Base-by-base conservation (phyloP, 1,284 basidiomycete species). In the Ganoderma lingzhi region DNA sequence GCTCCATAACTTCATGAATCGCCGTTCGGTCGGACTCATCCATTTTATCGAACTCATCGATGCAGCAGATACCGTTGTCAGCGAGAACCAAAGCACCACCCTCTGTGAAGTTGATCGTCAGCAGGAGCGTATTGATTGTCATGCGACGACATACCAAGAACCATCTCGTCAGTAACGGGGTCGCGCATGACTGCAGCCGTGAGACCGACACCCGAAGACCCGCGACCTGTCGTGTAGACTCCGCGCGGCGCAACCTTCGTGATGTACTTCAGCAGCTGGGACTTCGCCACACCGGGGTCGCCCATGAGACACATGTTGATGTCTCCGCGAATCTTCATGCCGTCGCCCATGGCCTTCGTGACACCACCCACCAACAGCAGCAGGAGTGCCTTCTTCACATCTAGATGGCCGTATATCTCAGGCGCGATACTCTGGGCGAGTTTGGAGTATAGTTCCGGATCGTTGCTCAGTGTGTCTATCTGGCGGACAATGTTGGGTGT, bases 1-100 rank as follows among this genome's bases (percentile, higher is more conserved):
- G 97, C 81, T 99, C 97, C 98, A 99, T 99, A 67, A 99, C 98
- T 87, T 99, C 98, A 84, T 99, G 98, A 73, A 99, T 99, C 15
- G 98, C 96, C 0, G 98, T 99, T 71, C 98, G 89, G 81, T 99
- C 98, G 2, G 94, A 82, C 81, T 99, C 98, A 75, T 99, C 98
- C 98, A 99, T 99, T 83, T 99, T 99, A 85, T 99, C 98, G 80
- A 99, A 99, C 80, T 99, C 98, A 78, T 99, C 98, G 75, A 99
- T 99, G 81, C 97, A 99, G 83, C 97, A 98, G 78, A 99, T 99
- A 42, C 98, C 98, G 76, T 99, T 99, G 82, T 99, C 98, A 4
- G 98, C 98, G 35, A 99, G 88, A 1, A 99, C 98, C 53, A 99
- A 89, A 9, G 98, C 98, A 62, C 98, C 98, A 14, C 98, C 98